Conservation (phyloP, 352 stramenopile species). For the Phytophthora pini region DNA sequence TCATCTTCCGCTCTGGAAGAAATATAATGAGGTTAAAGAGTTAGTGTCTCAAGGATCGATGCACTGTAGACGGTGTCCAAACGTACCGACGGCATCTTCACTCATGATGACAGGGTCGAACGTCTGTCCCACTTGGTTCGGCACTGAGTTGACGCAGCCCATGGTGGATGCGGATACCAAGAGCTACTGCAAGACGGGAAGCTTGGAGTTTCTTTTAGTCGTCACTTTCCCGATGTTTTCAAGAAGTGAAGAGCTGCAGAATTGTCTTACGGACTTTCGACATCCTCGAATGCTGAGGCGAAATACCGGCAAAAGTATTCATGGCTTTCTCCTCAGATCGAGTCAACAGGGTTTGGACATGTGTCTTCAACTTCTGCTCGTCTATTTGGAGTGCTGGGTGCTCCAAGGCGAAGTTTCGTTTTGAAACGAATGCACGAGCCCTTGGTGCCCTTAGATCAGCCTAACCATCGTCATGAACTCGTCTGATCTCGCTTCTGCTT, state of each 20-base stretch:
- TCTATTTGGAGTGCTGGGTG: too few relatives aligned
- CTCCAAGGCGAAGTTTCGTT: constrained; percentile 3
- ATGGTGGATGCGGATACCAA: constrained; percentile 30
- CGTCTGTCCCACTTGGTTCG: constrained; percentile 46
- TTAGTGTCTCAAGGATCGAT: background rate
- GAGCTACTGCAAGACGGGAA: constrained; percentile 10
- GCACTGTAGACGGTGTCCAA: background rate
- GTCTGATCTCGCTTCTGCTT: constrained; percentile 11
- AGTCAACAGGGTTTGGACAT: constrained; percentile 1
- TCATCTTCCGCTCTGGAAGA: constrained; percentile 53
- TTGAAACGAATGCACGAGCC: constrained; percentile 17
- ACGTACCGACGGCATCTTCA: constrained; percentile 39
- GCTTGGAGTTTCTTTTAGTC: background rate
- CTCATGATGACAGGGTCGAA: constrained; percentile 53
- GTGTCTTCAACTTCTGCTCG: background rate
- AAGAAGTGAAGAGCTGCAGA: constrained; percentile 23
- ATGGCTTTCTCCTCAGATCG: constrained; percentile 22
- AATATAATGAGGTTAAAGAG: background rate
- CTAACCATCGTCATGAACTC: constrained; percentile 22
- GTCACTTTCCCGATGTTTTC: constrained; percentile 21
- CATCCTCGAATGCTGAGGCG: constrained; percentile 30
- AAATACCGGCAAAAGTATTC: constrained; percentile 18
- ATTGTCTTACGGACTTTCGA: constrained; percentile 8
- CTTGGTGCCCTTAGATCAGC: constrained; percentile 1
- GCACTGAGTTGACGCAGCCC: constrained; percentile 73